Base-by-base conservation (phyloP, 208 protist genomes). In the Trypanosoma mega region DNA sequence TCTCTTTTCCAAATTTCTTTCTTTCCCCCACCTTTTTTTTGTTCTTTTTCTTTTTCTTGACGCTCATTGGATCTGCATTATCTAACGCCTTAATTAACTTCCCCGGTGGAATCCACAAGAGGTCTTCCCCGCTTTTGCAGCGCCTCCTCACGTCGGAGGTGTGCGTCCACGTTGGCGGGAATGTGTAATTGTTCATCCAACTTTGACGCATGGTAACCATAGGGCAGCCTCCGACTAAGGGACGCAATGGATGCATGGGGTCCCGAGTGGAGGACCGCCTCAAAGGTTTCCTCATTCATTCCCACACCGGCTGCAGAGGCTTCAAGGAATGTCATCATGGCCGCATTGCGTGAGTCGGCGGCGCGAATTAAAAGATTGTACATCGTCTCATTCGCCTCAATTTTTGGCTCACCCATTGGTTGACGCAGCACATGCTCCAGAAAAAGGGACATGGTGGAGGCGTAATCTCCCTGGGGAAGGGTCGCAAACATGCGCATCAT, bases 401-500 rank as follows among this genome's bases (percentile, higher is more conserved):
- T 72, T 14, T n/a, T 14, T 0, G 88, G 78, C 45, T 91, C 85
- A 11, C 54, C 65, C 6, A 34, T 33, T 1, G 88, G 85, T 1
- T 65, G 68, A 20, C 58, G 66, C 20, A 90, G 30, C 26, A 94
- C 82, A 53, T 95, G 89, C 33, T 85, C 73, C 16, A 80, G 36
- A 61, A 93, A 95, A 11, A 90, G 18, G 36, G 76, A 31, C 34
- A 88, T 34, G 1, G 83, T 69, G 27, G 83, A 90, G 24, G 81
- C 56, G 41, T 80, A 92, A 69, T 95, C 89, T 4, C 78, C 43
- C 8, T 80, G 72, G 6, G 77, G 55, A 47, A 93, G 67, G 0
- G 85, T 89, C 3, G 76, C 74, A 76, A 92, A 91, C 89, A 95
- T 92, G 33, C 85, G 80, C 70, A 95, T 82, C 81, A 93, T 86